These are phyloP conservation scores for Lipomyces mesembrius DNA, from an alignment of 805 yeast genomes.

Conservation along the genomic window DNA sequence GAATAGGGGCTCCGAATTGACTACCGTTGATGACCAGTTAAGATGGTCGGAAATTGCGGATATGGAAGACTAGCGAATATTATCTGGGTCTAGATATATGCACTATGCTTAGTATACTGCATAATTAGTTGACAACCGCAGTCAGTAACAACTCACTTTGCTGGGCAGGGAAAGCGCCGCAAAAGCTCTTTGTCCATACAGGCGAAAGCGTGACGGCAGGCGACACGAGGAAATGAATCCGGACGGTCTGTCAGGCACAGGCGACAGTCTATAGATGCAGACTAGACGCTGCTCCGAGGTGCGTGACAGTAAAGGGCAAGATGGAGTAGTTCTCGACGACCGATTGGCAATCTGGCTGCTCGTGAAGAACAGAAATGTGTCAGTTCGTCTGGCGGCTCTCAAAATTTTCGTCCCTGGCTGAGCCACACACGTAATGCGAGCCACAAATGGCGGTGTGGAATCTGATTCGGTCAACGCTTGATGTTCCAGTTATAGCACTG, in stretches of 20 bases:
- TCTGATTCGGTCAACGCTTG: neutral
- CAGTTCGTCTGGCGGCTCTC: neutral
- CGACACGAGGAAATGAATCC: neutral
- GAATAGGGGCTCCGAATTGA: conserved; percentile 11
- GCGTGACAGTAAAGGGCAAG: neutral
- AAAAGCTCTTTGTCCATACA: conserved; percentile 48
- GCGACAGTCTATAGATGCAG: neutral
- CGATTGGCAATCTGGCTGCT: neutral
- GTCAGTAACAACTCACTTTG: conserved; percentile 38
- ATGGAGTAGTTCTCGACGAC: neutral
- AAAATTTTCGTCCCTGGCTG: conserved; percentile 10
- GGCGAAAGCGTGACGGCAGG: conserved; percentile 14
- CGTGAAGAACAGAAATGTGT: neutral
- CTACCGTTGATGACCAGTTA: neutral
- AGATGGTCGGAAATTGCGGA: neutral
- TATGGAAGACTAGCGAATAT: conserved; percentile 5
- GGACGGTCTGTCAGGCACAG: conserved; percentile 1
- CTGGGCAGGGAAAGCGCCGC: conserved; percentile 46
- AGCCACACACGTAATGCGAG: conserved; percentile 12
- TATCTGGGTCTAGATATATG: conserved; percentile 22
- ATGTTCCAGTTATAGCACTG: neutral
- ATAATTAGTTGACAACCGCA: neutral
- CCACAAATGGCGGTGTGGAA: conserved; percentile 2
- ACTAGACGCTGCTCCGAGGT: neutral
- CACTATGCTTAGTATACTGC: neutral